These are phyloP conservation scores for Torrubiellomyces zombiae DNA, from an alignment of 2,329 filamentous ascomycete genomes.

Conservation along the genomic window DNA sequence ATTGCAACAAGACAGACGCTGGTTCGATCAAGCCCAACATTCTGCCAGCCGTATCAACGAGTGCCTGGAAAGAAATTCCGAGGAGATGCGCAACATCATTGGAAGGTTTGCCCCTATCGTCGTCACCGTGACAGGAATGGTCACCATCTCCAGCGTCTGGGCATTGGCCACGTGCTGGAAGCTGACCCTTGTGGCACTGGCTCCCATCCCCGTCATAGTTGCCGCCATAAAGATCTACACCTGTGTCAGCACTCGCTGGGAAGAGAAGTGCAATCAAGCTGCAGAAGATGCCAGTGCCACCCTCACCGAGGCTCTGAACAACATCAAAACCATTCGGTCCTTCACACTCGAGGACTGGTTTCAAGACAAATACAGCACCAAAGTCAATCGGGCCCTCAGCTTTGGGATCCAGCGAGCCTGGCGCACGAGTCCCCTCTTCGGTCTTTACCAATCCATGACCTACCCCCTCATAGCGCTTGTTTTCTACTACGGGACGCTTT, in stretches of 20 bases:
- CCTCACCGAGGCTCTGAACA: conserved; percentile 59
- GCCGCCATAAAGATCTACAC: conserved; percentile 49
- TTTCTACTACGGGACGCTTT: conserved; percentile 63
- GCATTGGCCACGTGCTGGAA: conserved; percentile 61
- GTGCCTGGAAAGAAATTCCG: conserved; percentile 63
- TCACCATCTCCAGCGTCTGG: conserved; percentile 55
- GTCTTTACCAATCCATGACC: conserved; percentile 57
- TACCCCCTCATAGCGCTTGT: conserved; percentile 61
- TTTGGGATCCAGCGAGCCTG: conserved; percentile 50
- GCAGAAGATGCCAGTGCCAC: conserved; percentile 37
- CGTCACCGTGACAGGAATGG: conserved; percentile 50
- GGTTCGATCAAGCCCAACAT: conserved; percentile 60
- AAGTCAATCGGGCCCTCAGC: conserved; percentile 33
- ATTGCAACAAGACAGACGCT: conserved; percentile 57
- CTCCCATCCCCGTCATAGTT: conserved; percentile 51
- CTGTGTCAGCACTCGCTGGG: conserved; percentile 52
- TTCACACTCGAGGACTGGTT: conserved; percentile 63
- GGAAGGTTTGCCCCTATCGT: conserved; percentile 60
- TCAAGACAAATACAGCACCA: conserved; percentile 38
- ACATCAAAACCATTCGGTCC: conserved; percentile 62
- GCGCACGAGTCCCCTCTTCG: conserved; percentile 56
- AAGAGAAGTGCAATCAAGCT: conserved; percentile 47
- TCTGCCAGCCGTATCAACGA: conserved; percentile 47
- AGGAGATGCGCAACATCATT: conserved; percentile 74
- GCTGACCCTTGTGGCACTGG: conserved; percentile 60